phyloP scores from a whole-genome alignment of 768 basidiomycete species.

The Termitomyces sp. region DNA sequence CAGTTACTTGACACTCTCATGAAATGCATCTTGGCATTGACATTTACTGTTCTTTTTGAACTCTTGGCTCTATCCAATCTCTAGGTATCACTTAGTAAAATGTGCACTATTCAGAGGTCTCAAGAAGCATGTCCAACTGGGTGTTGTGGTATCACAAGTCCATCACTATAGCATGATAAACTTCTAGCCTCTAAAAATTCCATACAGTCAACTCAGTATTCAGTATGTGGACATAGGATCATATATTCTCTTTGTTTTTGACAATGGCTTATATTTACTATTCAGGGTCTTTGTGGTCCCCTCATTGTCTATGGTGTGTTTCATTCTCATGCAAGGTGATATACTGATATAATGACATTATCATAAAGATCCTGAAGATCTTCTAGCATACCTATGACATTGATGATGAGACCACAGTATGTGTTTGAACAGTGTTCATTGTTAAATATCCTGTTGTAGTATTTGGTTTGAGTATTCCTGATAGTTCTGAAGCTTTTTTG shows the following conservation, averaged over 20 bases:
- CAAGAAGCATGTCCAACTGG: too few relatives aligned
- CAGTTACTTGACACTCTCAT: too few relatives aligned
- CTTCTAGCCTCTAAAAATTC: not conserved
- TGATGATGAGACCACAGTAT: constrained; percentile 13
- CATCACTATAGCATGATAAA: not conserved
- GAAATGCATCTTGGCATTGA: too few relatives aligned
- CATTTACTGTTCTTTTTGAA: too few relatives aligned
- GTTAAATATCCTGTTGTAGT: too few relatives aligned
- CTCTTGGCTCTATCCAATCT: too few relatives aligned
- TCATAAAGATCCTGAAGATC: constrained; percentile 10
- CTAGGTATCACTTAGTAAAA: too few relatives aligned
- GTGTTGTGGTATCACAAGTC: constrained; percentile 29
- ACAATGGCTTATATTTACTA: not conserved
- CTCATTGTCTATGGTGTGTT: constrained; percentile 23
- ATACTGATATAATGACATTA: not conserved
- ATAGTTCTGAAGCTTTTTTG: too few relatives aligned
- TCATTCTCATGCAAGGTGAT: not conserved
- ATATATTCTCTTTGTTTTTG: not conserved
- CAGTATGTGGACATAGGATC: constrained; percentile 17
- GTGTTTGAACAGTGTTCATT: not conserved
- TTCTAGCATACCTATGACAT: constrained; percentile 15
- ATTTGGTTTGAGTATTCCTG: too few relatives aligned
- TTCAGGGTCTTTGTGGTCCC: constrained; percentile 19
- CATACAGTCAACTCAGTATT: constrained; percentile 14
- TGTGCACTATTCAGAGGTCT: too few relatives aligned